A percentile compares a stretch with the other conserved stretches of the same genome.
Conservation (phyloP, 1,284 basidiomycete species). For the Irpex sp. region DNA sequence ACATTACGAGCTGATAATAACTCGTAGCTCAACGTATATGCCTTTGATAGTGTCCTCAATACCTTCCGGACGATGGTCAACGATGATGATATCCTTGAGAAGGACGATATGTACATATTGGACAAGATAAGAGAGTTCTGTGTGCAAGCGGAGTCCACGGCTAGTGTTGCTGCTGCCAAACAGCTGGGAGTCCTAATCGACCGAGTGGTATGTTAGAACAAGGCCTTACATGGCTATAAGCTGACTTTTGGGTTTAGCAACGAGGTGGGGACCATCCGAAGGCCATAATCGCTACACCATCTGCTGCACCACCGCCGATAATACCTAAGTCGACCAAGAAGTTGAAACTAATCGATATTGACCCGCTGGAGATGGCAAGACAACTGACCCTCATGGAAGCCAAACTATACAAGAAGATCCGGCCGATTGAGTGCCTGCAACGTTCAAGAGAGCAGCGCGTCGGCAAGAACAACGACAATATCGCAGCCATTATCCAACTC, state of each 20-base stretch:
- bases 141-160: constrained; percentile 54
- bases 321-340: constrained; percentile 73
- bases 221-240: constrained; percentile 4
- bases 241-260: constrained; percentile 37
- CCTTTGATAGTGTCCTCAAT: constrained; percentile 67
- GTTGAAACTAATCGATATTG: constrained; percentile 84
- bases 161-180: constrained; percentile 62
- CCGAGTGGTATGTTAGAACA: constrained; percentile 56
- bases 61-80: constrained; percentile 79
- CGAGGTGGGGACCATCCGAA: constrained; percentile 52
- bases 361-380: constrained; percentile 88
- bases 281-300: constrained; percentile 33
- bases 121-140: constrained; percentile 79
- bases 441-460: constrained; percentile 71
- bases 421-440: constrained; percentile 87
- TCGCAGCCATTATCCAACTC: constrained; percentile 88
- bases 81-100: constrained; percentile 79
- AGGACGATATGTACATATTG: constrained; percentile 56
- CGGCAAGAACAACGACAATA: constrained; percentile 74
- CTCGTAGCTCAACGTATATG: neutral
- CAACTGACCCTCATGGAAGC: constrained; percentile 95
- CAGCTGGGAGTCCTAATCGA: constrained; percentile 72
- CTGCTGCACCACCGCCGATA: constrained; percentile 71
- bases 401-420: constrained; percentile 84
- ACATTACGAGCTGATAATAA: neutral